These are phyloP conservation scores for Cercospora nicotianae DNA, from an alignment of 2,329 filamentous ascomycete genomes.

Conservation along the genomic window DNA sequence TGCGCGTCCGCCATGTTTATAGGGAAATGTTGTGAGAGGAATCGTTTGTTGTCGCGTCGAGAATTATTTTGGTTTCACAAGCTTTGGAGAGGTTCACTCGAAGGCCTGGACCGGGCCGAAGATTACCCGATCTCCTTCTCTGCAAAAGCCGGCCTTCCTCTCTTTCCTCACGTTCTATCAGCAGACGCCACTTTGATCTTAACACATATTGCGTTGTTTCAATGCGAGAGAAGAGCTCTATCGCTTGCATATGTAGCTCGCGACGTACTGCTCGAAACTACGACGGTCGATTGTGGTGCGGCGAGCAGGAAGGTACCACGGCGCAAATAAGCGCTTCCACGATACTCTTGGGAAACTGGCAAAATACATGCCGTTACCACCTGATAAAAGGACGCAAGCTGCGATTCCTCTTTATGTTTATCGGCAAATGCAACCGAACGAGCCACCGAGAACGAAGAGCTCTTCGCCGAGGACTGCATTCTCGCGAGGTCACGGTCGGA, in stretches of 20 bases:
- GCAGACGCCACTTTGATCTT: background rate
- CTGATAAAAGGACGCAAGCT: too few species aligned
- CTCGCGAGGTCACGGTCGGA: too few species aligned
- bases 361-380: background rate
- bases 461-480: too few species aligned
- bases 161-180: background rate
- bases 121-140: background rate
- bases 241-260: background rate
- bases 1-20: slow-evolving; percentile 29
- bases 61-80: background rate
- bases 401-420: too few species aligned
- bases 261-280: background rate
- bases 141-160: background rate
- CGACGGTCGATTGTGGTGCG: background rate
- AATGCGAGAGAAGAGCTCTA: background rate
- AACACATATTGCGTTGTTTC: background rate
- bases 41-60: background rate
- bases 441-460: too few species aligned
- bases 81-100: slow-evolving; percentile 1
- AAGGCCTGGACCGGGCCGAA: background rate
- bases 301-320: background rate
- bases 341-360: background rate
- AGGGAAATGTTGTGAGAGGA: background rate
- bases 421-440: background rate
- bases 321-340: background rate